phyloP scores from a whole-genome alignment of 2,329 filamentous ascomycete species.

The Trichoderma sp. region DNA sequence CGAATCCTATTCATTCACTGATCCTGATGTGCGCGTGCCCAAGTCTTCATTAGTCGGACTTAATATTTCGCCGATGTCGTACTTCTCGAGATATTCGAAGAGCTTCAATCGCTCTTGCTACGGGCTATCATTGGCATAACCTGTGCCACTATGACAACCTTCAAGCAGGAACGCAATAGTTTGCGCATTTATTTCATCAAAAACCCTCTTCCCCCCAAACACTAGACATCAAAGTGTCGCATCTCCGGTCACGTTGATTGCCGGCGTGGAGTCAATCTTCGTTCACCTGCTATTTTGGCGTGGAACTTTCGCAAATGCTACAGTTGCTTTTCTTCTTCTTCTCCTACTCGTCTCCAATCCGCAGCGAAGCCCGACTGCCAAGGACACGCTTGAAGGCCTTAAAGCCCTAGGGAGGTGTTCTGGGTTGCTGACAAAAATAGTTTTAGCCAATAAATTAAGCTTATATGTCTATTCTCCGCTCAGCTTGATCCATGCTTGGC shows the following conservation, averaged over 20 bases:
- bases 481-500: background rate
- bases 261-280: background rate
- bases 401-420: background rate
- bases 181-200: background rate
- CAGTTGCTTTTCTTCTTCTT: background rate
- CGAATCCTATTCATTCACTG: background rate
- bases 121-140: background rate
- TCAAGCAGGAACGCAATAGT: background rate
- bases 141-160: too few species aligned
- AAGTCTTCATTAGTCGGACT: background rate
- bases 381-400: background rate
- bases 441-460: conserved; percentile 16
- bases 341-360: background rate
- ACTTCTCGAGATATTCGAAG: background rate
- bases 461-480: conserved; percentile 6
- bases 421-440: background rate
- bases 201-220: background rate
- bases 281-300: conserved; percentile 4
- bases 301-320: conserved; percentile 9
- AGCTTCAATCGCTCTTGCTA: background rate
- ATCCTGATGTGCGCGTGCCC: background rate
- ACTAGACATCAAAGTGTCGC: background rate
- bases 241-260: background rate
- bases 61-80: background rate
- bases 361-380: background rate